Evolutionary conservation across 192 early-diverging fungal species (phyloP), one percentile per base, ranked within the genome.

Genomic region (Globomyces pollinis-pini): DNA sequence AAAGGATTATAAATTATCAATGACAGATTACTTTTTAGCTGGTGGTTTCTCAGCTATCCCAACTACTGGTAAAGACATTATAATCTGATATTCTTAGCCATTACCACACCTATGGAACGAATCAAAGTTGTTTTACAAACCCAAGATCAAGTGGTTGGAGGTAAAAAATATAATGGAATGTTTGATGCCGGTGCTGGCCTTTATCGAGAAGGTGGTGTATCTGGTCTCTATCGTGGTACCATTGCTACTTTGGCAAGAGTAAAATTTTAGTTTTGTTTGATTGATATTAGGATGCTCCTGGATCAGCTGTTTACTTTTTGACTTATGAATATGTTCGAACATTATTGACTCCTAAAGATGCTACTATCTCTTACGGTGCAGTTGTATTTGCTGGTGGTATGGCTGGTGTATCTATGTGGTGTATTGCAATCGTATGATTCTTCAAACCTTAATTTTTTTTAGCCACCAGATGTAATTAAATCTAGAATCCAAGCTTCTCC

Each of bases 351-450:
- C 81, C 88, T 59, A 77, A 85, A 65, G 78, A 90, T 21, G 63
- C 57, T 1, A 50, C 28, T 18, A 73, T 96, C 57, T 88, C 84
- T 44, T 74, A 86, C 18, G 74, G 83, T n/a, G 81, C 93, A 15
- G 84, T 91, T 43, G 69, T 99, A 39, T 89, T 93, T 57, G 89
- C 96, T 42, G 96, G 96, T 71, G 96, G 95, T 78, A 90, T 95
- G 77, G 93, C 96, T 58, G 93, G 93, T 72, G 91, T 98, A 66
- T 89, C 90, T 60, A 99, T 93, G 91, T 99, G 96, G 96, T 79
- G 84, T 45, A 89, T 93, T 73, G 88, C 88, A 31, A 93, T 91
- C 69, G 44, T 47, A 47, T 16, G 6, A 9, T 47, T 20, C 5
- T 2, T 15, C 23, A n/a, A n/a, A n/a, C n/a, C n/a, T n/a, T n/a